These are phyloP conservation scores for Ramalina intermedia DNA, from an alignment of 495 filamentous ascomycete genomes.

Conservation along the genomic window DNA sequence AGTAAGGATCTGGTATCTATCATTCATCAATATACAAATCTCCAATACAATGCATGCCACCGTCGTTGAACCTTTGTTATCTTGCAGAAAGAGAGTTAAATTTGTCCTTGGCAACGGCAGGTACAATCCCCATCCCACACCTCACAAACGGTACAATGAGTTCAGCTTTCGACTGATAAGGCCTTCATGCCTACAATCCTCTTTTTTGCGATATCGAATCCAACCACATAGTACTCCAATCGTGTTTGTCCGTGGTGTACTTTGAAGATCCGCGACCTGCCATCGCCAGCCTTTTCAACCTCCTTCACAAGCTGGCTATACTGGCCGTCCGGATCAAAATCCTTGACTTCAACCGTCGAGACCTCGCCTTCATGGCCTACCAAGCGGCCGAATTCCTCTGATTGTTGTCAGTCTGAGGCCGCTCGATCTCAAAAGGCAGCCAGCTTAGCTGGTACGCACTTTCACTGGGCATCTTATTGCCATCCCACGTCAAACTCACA, in stretches of 20 bases:
- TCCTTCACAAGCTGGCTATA: constrained; percentile 45
- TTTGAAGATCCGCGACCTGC: constrained; percentile 61
- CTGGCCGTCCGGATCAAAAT: constrained; percentile 47
- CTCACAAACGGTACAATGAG: neutral
- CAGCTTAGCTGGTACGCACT: constrained; percentile 11
- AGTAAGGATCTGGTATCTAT: too few species aligned
- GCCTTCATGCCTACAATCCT: constrained; percentile 63
- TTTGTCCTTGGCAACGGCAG: too few species aligned
- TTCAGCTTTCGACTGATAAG: constrained; percentile 55
- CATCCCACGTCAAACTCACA: constrained; percentile 51
- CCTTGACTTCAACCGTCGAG: constrained; percentile 35
- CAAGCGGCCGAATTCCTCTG: constrained; percentile 43
- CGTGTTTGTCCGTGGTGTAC: constrained; percentile 44
- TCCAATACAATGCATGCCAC: too few species aligned
- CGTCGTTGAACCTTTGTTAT: too few species aligned
- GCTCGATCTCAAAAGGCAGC: neutral
- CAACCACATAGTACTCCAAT: constrained; percentile 66
- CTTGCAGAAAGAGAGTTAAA: too few species aligned
- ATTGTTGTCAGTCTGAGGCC: constrained; percentile 2
- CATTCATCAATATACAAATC: too few species aligned
- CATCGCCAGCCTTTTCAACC: constrained; percentile 35
- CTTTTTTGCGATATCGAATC: constrained; percentile 35
- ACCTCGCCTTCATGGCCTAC: constrained; percentile 40
- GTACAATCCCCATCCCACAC: neutral
- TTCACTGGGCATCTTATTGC: constrained; percentile 19